A percentile compares a stretch with the other conserved stretches of the same genome.
phyloP scores from a whole-genome alignment of 148 eudicot species.

The Limonium bicolor region DNA sequence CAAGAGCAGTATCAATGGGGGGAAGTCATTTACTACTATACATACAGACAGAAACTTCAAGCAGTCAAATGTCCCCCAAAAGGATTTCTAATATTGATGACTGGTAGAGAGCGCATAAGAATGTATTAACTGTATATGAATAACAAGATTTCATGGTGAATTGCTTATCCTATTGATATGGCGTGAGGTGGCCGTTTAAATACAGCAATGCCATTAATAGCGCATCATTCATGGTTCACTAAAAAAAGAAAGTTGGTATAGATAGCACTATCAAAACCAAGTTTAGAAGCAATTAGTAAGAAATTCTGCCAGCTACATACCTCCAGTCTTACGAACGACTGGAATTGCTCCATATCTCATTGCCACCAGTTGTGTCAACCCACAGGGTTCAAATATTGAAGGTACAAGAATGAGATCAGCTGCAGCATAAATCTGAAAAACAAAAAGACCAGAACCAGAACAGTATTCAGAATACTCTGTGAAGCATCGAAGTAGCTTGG shows the following conservation, averaged over 20 bases:
- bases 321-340: slow-evolving; percentile 97
- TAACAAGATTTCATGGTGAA: not conserved
- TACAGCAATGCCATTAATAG: no score
- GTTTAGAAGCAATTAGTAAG: not conserved
- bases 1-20: not conserved
- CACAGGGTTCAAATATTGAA: slow-evolving; percentile 95
- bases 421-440: slow-evolving; percentile 82
- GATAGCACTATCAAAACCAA: not conserved
- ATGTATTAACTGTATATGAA: not conserved
- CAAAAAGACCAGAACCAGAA: not conserved
- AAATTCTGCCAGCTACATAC: slow-evolving; percentile 12
- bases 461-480: not conserved
- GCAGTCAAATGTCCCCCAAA: not conserved
- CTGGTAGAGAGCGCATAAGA: not conserved
- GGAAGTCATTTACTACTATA: not conserved
- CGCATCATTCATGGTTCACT: not conserved
- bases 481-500: not conserved
- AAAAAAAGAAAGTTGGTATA: not conserved
- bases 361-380: slow-evolving; percentile 90
- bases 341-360: slow-evolving; percentile 99
- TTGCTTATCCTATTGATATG: no score
- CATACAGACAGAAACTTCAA: not conserved
- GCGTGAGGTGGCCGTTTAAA: no score
- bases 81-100: not conserved
- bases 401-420: slow-evolving; percentile 95